These are phyloP conservation scores for Phialophora verrucosa DNA, from an alignment of 2,329 filamentous ascomycete genomes.

Conservation along the genomic window DNA sequence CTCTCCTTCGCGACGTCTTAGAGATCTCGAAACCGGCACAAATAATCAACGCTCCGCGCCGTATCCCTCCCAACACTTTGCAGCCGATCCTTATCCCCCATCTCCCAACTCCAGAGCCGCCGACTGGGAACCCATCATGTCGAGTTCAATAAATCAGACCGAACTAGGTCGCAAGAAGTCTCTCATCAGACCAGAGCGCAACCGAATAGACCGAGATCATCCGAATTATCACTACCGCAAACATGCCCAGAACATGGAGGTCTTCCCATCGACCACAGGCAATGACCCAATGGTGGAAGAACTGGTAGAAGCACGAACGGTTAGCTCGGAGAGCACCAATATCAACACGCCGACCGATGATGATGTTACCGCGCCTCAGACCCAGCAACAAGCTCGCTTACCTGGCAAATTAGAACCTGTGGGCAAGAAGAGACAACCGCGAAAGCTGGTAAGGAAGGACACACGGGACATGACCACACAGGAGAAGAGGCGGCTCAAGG, in stretches of 20 bases:
- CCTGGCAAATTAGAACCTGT: slow-evolving; percentile 37
- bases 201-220: slow-evolving; percentile 81
- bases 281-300: slow-evolving; percentile 87
- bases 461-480: slow-evolving; percentile 64
- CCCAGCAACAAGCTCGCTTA: slow-evolving; percentile 44
- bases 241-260: slow-evolving; percentile 90
- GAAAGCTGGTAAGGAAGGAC: slow-evolving; percentile 69
- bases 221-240: slow-evolving; percentile 96
- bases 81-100: slow-evolving; percentile 35
- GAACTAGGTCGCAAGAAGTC: slow-evolving; percentile 78
- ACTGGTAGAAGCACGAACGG: slow-evolving; percentile 57
- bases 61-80: slow-evolving; percentile 34
- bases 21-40: slow-evolving; percentile 70
- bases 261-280: slow-evolving; percentile 87
- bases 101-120: slow-evolving; percentile 54
- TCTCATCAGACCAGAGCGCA: slow-evolving; percentile 85
- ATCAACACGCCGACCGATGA: slow-evolving; percentile 50
- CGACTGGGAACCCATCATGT: slow-evolving; percentile 63
- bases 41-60: slow-evolving; percentile 49
- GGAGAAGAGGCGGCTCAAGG: slow-evolving; percentile 64
- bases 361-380: slow-evolving; percentile 36
- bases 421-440: slow-evolving; percentile 49
- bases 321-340: slow-evolving; percentile 69
- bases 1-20: slow-evolving; percentile 70
- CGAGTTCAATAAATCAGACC: slow-evolving; percentile 44